Evolutionary conservation across 805 yeast species (phyloP), one percentile per base, ranked within the genome.

Genomic region (Spathaspora arborariae): DNA sequence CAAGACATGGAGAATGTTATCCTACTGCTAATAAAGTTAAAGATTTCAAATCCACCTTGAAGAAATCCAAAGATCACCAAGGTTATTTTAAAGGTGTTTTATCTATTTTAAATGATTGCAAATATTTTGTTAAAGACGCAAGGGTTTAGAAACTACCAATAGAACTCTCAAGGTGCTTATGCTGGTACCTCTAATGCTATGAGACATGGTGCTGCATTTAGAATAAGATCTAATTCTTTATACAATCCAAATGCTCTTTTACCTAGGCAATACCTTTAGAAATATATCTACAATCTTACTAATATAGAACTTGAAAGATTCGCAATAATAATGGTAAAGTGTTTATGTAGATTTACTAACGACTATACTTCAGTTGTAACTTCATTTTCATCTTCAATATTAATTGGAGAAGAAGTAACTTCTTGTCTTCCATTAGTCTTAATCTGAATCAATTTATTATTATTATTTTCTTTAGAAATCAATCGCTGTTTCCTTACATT

Each of bases 1-100:
- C 83, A 50, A 76, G 95, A 56, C 94, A 86, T 57, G 94, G 91
- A 19, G 91, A 85, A 60, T 70, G 94, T 51, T 85, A 72, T 57
- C 89, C 66, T 1, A 56, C 60, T 13, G 46, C 40, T 22, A 41
- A 49, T 22, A 44, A 40, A 16, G 65, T 63, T 11, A 44, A 48
- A 41, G 33, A n/a, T 13, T 46, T 52, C 26, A 56, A 59, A 48
- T 46, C 55, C 8, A 42, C 59, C 45, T 39, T 49, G 48, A 34
- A 41, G 16, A 60, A 59, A 44, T 42, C 62, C 22, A 44, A 50
- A 22, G 39, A 45, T 21, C 51, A 51, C 51, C 45, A 47, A 9
- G 51, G 53, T 3, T 46, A 58, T 1, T 64, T 65, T 49, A 58
- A 58, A 27, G 82, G 82, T 2, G 76, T 76, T 3, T 59, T 80